These are phyloP conservation scores for Suillus tomentosus DNA, from an alignment of 768 basidiomycete species.

Conservation along the genomic window DNA sequence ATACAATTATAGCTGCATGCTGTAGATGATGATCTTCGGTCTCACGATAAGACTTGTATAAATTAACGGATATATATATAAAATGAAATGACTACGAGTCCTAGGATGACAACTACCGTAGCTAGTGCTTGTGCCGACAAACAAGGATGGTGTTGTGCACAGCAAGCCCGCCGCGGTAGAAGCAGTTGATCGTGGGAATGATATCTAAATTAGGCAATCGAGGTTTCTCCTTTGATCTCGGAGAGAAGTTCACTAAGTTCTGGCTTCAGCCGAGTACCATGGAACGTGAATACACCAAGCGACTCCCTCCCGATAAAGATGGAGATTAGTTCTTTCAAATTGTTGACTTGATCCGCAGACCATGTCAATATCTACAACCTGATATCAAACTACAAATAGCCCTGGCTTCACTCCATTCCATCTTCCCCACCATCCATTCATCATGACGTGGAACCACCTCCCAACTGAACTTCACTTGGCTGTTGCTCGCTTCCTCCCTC, in stretches of 20 bases:
- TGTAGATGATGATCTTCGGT: constrained; percentile 1
- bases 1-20: too few species aligned
- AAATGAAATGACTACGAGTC: not conserved
- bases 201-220: not conserved
- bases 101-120: not conserved
- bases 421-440: not conserved
- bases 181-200: constrained; percentile 10
- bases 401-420: too few species aligned
- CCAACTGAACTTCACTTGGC: constrained; percentile 68
- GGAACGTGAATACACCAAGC: constrained; percentile 11
- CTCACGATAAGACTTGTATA: not conserved
- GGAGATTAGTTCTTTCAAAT: constrained; percentile 16
- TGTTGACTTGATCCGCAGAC: constrained; percentile 11
- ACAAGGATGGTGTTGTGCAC: not conserved
- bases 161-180: constrained; percentile 7
- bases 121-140: not conserved
- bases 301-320: constrained; percentile 20
- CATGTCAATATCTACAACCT: constrained; percentile 1
- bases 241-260: constrained; percentile 13
- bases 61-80: not conserved
- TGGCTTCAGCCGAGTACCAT: constrained; percentile 20
- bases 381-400: constrained; percentile 5
- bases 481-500: constrained; percentile 51
- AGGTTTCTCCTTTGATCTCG: constrained; percentile 26
- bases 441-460: constrained; percentile 52